These are phyloP conservation scores for Acer negundo DNA, from an alignment of 345 rosid species.

Conservation along the genomic window DNA sequence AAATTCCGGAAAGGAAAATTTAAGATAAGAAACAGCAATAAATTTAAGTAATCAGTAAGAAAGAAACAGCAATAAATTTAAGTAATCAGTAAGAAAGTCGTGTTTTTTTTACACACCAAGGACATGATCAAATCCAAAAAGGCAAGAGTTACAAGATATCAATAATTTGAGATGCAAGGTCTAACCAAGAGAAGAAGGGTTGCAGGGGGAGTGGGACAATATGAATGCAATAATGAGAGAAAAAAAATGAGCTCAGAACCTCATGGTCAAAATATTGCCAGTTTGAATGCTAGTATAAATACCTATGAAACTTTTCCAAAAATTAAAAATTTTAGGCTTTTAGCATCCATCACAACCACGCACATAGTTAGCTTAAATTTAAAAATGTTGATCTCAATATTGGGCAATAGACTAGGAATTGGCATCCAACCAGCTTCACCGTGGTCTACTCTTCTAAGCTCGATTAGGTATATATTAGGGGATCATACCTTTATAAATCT, in stretches of 20 bases:
- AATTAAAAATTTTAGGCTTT: not conserved
- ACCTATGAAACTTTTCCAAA: not conserved
- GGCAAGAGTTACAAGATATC: too few species aligned
- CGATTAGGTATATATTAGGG: not conserved
- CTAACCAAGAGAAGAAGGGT: not conserved
- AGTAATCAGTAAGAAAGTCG: not conserved
- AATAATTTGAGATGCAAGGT: not conserved
- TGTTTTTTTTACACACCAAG: not conserved
- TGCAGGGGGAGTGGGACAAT: not conserved
- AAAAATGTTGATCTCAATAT: not conserved
- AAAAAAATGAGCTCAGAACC: not conserved
- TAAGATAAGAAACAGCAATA: constrained; percentile 2
- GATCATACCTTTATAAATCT: constrained; percentile 77
- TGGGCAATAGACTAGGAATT: not conserved
- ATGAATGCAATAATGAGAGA: not conserved
- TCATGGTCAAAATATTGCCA: not conserved
- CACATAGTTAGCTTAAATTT: not conserved
- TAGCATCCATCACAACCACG: not conserved
- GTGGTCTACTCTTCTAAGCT: not conserved
- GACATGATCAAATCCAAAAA: not conserved
- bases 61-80: constrained; percentile 4
- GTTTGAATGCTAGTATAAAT: not conserved
- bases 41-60: not conserved
- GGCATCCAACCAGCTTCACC: constrained; percentile 3
- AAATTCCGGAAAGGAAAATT: constrained; percentile 4